Percentiles rank a stretch among this genome's conserved stretches.
phyloP scores from a whole-genome alignment of 495 filamentous ascomycete genomes.

The Neurospora sp. region DNA sequence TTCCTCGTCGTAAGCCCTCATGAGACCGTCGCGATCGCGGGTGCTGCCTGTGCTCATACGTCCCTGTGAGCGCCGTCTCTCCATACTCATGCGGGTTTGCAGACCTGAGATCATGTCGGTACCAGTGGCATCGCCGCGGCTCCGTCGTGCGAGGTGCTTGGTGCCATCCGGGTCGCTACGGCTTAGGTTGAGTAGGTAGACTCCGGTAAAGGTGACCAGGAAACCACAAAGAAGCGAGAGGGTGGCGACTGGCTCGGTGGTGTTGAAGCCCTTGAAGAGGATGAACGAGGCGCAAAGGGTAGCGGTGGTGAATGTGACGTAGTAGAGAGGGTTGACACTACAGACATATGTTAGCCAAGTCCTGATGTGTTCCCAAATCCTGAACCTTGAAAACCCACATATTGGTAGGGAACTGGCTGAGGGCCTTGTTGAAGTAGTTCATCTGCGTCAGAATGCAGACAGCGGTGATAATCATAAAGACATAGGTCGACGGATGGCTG shows the following conservation, averaged over 20 bases:
- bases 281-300: slow-evolving; percentile 95
- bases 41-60: slow-evolving; percentile 50
- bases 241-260: slow-evolving; percentile 84
- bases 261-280: slow-evolving; percentile 96
- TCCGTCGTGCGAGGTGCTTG: slow-evolving; percentile 51
- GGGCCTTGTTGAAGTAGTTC: slow-evolving; percentile 99
- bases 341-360: slow-evolving; percentile 20
- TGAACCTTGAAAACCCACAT: slow-evolving; percentile 47
- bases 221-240: slow-evolving; percentile 86
- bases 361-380: slow-evolving; percentile 12
- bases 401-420: slow-evolving; percentile 92
- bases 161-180: slow-evolving; percentile 80
- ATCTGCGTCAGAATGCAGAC: slow-evolving; percentile 97
- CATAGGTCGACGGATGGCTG: slow-evolving; percentile 84
- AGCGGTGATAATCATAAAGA: slow-evolving; percentile 83
- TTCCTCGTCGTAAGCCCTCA: slow-evolving; percentile 73
- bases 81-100: slow-evolving; percentile 87
- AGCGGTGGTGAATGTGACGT: slow-evolving; percentile 97
- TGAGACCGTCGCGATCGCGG: slow-evolving; percentile 68
- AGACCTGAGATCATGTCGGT: slow-evolving; percentile 85
- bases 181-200: slow-evolving; percentile 93
- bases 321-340: slow-evolving; percentile 97
- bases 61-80: slow-evolving; percentile 52
- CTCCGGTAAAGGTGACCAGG: slow-evolving; percentile 91
- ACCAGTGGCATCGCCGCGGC: slow-evolving; percentile 64